Evolutionary conservation across 2,329 filamentous ascomycete genomes (phyloP), one percentile per base, ranked within the genome.

Genomic region (Trichoderma aggressivum): DNA sequence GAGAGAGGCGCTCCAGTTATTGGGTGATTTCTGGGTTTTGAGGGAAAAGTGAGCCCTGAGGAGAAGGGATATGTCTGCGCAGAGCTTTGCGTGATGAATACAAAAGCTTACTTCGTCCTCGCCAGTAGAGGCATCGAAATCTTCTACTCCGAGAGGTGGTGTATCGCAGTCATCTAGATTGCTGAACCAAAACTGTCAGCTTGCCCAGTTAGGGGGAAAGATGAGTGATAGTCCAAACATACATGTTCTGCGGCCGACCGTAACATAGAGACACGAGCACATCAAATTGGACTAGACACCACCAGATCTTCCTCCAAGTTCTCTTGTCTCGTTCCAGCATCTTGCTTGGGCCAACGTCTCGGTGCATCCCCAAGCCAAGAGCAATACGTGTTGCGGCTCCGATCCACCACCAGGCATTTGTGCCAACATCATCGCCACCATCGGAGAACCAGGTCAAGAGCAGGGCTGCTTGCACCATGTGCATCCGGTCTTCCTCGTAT

Each of bases 361-460:
- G 74, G 43, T 80, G 84, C 83, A 86, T 85, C 36, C 85, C 84
- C 43, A 87, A 5, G 8, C 53, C 53, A 11, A 56, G 53, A 21
- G 53, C 53, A 12, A 56, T 56, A 6, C 26, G 16, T 4, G 53
- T 1, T 3, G 53, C 53, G 8, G 10, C 53, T 0, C 53, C 53
- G 1, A n/a, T 30, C 53, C 53, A 56, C 0, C 1, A 56, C 53
- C 53, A 56, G 5, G 53, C 26, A n/a, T 56, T 56, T 0, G 53
- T 10, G n/a, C 53, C 11, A 0, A 86, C 83, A 75, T 86, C 84
- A 66, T 87, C 85, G 34, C 84, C 82, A 12, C 83, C 81, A 60
- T 86, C 84, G 1, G 84, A 82, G 73, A 86, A 81, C 85, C 85
- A 87, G 3, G 84, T 86, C 56, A 87, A 74, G 1, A 87, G 79